phyloP scores from a whole-genome alignment of 768 basidiomycete species.

The Porpolomopsis calyptriformis region DNA sequence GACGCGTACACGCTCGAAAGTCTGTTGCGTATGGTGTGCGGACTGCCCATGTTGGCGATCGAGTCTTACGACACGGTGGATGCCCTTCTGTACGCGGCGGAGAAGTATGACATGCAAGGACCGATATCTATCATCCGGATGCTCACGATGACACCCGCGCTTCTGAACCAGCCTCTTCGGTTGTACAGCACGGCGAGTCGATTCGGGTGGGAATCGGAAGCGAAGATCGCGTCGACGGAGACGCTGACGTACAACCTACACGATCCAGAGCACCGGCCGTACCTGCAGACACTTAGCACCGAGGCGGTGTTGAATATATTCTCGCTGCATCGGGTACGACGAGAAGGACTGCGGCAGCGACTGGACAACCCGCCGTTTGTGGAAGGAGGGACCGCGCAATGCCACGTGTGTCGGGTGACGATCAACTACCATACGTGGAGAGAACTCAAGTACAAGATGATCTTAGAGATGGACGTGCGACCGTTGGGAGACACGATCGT shows the following conservation, averaged over 20 bases:
- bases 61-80: slow-evolving; percentile 46
- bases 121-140: slow-evolving; percentile 50
- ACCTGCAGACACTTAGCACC: slow-evolving; percentile 38
- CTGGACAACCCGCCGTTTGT: slow-evolving; percentile 53
- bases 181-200: slow-evolving; percentile 46
- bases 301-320: slow-evolving; percentile 44
- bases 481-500: slow-evolving; percentile 51
- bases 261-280: slow-evolving; percentile 31
- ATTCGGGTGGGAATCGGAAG: slow-evolving; percentile 50
- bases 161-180: slow-evolving; percentile 40
- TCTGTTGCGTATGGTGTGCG: slow-evolving; percentile 52
- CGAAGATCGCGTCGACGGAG: slow-evolving; percentile 40
- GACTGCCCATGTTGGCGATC: slow-evolving; percentile 40
- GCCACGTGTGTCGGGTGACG: slow-evolving; percentile 36
- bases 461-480: slow-evolving; percentile 46
- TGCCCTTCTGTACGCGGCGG: slow-evolving; percentile 47
- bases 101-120: slow-evolving; percentile 64
- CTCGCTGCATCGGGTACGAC: slow-evolving; percentile 42
- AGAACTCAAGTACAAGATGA: slow-evolving; percentile 48
- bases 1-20: slow-evolving; percentile 43
- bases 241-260: slow-evolving; percentile 47
- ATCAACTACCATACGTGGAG: slow-evolving; percentile 56
- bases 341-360: slow-evolving; percentile 37
- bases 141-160: slow-evolving; percentile 40
- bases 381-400: slow-evolving; percentile 31